These are phyloP conservation scores for Tubosaeta brunneosetosa DNA, from an alignment of 768 basidiomycete genomes.

Conservation along the genomic window DNA sequence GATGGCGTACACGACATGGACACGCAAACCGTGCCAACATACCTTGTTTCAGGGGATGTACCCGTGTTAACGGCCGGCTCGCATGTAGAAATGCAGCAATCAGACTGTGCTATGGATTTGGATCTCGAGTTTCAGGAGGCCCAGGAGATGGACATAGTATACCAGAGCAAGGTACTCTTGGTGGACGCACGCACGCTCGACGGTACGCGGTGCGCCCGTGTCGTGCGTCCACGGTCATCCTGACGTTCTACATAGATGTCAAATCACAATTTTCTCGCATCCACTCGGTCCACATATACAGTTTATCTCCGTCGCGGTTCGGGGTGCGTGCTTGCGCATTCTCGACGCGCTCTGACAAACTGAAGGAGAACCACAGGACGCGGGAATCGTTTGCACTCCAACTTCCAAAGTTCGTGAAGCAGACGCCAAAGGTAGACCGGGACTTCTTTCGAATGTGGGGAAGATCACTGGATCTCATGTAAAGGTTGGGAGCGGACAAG, in stretches of 20 bases:
- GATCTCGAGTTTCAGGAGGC: slow-evolving; percentile 40
- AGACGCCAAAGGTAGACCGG: slow-evolving; percentile 28
- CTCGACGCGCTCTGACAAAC: neutral
- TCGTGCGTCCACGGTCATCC: neutral
- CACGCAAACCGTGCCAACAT: slow-evolving; percentile 50
- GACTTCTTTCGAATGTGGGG: slow-evolving; percentile 27
- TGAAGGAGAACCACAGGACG: slow-evolving; percentile 35
- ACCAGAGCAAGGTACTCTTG: slow-evolving; percentile 48
- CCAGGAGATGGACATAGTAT: slow-evolving; percentile 39
- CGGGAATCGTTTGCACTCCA: slow-evolving; percentile 37
- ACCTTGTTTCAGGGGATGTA: slow-evolving; percentile 60
- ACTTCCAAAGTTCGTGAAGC: slow-evolving; percentile 28
- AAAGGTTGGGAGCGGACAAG: slow-evolving; percentile 33
- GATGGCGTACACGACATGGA: slow-evolving; percentile 36
- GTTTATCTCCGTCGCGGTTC: slow-evolving; percentile 61
- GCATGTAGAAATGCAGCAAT: slow-evolving; percentile 1
- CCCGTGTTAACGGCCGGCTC: slow-evolving; percentile 14
- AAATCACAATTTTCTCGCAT: slow-evolving; percentile 50
- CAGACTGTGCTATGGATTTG: slow-evolving; percentile 23
- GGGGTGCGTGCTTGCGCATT: slow-evolving; percentile 29
- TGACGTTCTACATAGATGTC: slow-evolving; percentile 35
- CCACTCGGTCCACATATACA: slow-evolving; percentile 63
- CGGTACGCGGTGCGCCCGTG: slow-evolving; percentile 38
- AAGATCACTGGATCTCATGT: slow-evolving; percentile 45
- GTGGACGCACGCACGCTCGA: slow-evolving; percentile 63